phyloP scores from a whole-genome alignment of 2,329 filamentous ascomycete species.

The Didymella glomerata region DNA sequence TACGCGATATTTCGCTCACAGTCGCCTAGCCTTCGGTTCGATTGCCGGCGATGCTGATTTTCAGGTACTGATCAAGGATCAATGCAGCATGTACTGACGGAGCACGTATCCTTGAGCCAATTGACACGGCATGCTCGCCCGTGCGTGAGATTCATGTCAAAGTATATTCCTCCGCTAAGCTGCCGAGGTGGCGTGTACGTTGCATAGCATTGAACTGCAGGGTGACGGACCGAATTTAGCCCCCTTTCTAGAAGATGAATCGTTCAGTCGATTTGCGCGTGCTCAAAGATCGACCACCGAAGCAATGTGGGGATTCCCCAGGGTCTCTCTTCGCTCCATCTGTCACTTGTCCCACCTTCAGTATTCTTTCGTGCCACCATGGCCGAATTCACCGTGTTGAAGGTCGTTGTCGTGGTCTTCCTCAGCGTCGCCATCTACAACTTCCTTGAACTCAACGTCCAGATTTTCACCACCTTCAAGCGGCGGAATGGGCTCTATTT shows the following conservation, averaged over 20 bases:
- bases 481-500: conserved; percentile 57
- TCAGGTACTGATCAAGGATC: conserved; percentile 1
- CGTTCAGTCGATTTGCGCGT: conserved; percentile 1
- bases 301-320: conserved; percentile 10
- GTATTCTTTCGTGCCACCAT: conserved; percentile 8
- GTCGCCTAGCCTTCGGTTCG: not conserved
- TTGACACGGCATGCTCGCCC: not conserved
- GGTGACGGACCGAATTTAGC: conserved; percentile 14
- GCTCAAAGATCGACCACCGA: conserved; percentile 8
- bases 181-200: conserved; percentile 17
- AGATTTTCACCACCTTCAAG: conserved; percentile 57
- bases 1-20: not conserved
- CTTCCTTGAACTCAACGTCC: conserved; percentile 54
- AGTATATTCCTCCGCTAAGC: conserved; percentile 5
- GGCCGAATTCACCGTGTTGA: conserved; percentile 11
- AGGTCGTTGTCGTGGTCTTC: conserved; percentile 30
- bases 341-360: not conserved
- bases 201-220: conserved; percentile 9
- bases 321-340: conserved; percentile 2
- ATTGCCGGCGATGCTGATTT: not conserved
- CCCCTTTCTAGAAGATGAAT: conserved; percentile 18
- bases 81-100: not conserved
- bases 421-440: conserved; percentile 46
- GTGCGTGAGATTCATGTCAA: not conserved
- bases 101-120: not conserved